These are phyloP conservation scores for Chaetomidium leptoderma DNA, from an alignment of 495 filamentous ascomycete genomes.

Conservation along the genomic window DNA sequence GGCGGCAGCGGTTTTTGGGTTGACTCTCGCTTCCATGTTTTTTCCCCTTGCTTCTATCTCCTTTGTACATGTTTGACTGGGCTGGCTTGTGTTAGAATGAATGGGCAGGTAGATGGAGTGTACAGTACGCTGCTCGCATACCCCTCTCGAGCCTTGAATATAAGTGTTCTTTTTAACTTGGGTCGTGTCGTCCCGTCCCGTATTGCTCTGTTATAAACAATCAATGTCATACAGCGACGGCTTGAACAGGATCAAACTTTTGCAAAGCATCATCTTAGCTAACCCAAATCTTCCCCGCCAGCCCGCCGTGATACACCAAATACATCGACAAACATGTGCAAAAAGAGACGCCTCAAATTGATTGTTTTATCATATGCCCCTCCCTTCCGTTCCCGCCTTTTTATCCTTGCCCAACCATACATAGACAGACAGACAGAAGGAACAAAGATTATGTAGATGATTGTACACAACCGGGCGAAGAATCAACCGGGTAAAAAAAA, in stretches of 20 bases:
- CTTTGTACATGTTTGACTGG: not conserved
- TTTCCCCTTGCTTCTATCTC: not conserved
- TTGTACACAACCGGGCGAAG: conserved; percentile 2
- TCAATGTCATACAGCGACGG: no score
- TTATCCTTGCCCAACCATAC: conserved; percentile 1
- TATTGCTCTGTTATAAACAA: not conserved
- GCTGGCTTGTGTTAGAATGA: conserved; percentile 6
- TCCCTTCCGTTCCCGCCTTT: conserved; percentile 13
- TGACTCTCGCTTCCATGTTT: not conserved
- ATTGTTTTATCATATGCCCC: not conserved
- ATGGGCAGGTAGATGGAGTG: not conserved
- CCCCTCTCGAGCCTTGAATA: not conserved
- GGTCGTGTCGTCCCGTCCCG: not conserved
- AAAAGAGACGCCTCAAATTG: conserved; percentile 7
- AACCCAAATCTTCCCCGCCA: not conserved
- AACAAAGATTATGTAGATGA: not conserved
- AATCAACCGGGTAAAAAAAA: no score
- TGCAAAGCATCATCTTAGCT: no score
- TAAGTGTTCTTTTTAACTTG: not conserved
- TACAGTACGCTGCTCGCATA: not conserved
- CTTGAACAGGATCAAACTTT: no score
- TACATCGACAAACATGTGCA: not conserved
- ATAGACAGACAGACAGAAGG: conserved; percentile 1
- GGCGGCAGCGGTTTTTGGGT: conserved; percentile 5
- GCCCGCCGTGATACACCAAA: not conserved